A percentile compares a stretch with the other conserved stretches of the same genome.
Conservation (phyloP, 2,329 filamentous ascomycete genomes). For the Xylariaceae sp. region DNA sequence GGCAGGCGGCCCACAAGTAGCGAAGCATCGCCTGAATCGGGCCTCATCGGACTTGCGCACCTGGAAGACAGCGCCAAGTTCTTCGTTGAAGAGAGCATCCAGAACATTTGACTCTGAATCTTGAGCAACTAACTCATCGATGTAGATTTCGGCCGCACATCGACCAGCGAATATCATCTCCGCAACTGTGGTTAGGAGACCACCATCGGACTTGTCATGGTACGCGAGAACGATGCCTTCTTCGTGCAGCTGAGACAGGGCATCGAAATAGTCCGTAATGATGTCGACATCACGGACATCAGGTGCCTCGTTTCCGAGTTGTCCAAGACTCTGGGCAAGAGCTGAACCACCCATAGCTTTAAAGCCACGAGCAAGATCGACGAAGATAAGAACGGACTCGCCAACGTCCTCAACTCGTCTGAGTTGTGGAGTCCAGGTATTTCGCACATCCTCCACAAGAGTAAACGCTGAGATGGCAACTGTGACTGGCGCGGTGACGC, state of each 20-base stretch:
- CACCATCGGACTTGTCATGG: slow-evolving; percentile 20
- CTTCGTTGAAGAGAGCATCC: slow-evolving; percentile 87
- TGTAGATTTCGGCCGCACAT: slow-evolving; percentile 77
- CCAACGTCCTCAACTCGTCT: slow-evolving; percentile 79
- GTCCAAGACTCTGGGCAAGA: slow-evolving; percentile 80
- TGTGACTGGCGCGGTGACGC: slow-evolving; percentile 88
- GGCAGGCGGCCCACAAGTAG: slow-evolving; percentile 77
- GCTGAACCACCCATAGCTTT: slow-evolving; percentile 86
- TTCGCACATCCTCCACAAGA: slow-evolving; percentile 72
- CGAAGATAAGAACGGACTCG: slow-evolving; percentile 81
- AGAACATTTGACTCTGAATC: slow-evolving; percentile 60
- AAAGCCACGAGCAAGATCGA: slow-evolving; percentile 78
- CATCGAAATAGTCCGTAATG: slow-evolving; percentile 88
- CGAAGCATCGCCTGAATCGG: slow-evolving; percentile 83
- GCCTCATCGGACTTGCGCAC: slow-evolving; percentile 78
- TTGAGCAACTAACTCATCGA: slow-evolving; percentile 66
- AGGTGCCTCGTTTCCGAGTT: slow-evolving; percentile 77
- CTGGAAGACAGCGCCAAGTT: slow-evolving; percentile 94
- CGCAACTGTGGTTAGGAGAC: slow-evolving; percentile 58
- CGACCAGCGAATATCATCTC: slow-evolving; percentile 99
- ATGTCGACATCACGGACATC: slow-evolving; percentile 79
- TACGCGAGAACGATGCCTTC: slow-evolving; percentile 33
- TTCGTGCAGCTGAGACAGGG: slow-evolving; percentile 60
- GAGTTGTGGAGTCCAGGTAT: slow-evolving; percentile 91
- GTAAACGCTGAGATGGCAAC: slow-evolving; percentile 88